A percentile compares a stretch with the other conserved stretches of the same genome.
Evolutionary conservation across 148 eudicot genomes (phyloP).

Genomic region (Cornus suecica): DNA sequence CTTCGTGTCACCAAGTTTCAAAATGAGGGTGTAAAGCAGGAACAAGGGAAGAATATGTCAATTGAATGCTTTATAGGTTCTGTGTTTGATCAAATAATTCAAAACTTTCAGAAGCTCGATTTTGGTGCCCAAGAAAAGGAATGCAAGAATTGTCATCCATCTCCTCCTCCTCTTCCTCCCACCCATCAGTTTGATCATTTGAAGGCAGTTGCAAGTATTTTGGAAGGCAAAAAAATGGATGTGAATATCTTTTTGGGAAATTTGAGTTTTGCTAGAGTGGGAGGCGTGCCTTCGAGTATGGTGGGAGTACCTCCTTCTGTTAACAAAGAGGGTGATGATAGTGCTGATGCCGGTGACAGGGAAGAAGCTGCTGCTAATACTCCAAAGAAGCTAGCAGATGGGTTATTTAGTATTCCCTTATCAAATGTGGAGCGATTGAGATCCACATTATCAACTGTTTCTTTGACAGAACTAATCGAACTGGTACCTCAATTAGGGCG

Average conservation of each 20-base stretch:
- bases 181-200: constrained; percentile 49
- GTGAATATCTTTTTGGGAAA: constrained; percentile 67
- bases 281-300: constrained; percentile 75
- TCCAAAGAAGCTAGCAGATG: constrained; percentile 68
- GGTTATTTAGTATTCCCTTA: constrained; percentile 83
- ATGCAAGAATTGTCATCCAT: constrained; percentile 26
- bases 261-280: constrained; percentile 82
- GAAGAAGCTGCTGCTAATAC: constrained; percentile 55
- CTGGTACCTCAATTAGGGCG: constrained; percentile 81
- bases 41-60: constrained; percentile 48
- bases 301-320: constrained; percentile 58
- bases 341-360: constrained; percentile 24
- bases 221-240: constrained; percentile 73
- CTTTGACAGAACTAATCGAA: constrained; percentile 83
- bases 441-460: constrained; percentile 80
- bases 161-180: constrained; percentile 26
- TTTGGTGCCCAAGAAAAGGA: constrained; percentile 35
- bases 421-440: constrained; percentile 96
- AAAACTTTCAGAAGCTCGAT: constrained; percentile 64
- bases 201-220: constrained; percentile 46
- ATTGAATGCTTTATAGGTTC: constrained; percentile 65
- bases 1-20: constrained; percentile 26
- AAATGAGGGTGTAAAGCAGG: constrained; percentile 30
- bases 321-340: constrained; percentile 63
- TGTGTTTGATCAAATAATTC: constrained; percentile 57